Conservation (phyloP, 2,329 filamentous ascomycete species). For the Akanthomyces dipterigenus region DNA sequence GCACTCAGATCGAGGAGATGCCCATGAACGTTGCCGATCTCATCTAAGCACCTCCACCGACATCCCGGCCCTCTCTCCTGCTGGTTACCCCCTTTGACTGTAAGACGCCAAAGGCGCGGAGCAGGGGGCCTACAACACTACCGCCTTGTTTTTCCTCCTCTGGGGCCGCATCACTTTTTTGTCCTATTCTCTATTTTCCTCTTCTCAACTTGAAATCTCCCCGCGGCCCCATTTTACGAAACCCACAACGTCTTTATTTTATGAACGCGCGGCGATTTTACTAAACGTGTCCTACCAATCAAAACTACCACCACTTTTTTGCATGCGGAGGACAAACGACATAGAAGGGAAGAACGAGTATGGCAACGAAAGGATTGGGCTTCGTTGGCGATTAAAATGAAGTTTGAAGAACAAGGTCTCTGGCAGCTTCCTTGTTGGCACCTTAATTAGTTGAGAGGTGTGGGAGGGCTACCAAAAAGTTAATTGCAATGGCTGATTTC, state of each 20-base stretch:
- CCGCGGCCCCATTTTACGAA: constrained; percentile 12
- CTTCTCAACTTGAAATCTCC: constrained; percentile 5
- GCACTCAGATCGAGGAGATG: constrained; percentile 99
- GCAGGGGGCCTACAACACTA: not conserved
- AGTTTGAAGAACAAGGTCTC: constrained; percentile 29
- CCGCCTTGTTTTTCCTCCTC: constrained; percentile 14
- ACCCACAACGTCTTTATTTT: constrained; percentile 8
- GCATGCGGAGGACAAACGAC: constrained; percentile 4
- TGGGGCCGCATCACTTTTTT: constrained; percentile 10
- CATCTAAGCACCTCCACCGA: constrained; percentile 47
- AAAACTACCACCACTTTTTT: constrained; percentile 4
- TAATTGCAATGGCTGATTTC: constrained; percentile 30
- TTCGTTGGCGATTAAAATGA: constrained; percentile 19
- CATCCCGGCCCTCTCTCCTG: constrained; percentile 17
- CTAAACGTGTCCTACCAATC: constrained; percentile 7
- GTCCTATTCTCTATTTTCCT: constrained; percentile 8
- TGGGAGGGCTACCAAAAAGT: constrained; percentile 34
- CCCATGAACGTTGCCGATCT: constrained; percentile 85
- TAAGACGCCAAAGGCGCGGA: not conserved
- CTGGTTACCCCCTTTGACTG: constrained; percentile 17
- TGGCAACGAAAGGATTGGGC: constrained; percentile 19
- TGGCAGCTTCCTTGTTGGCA: constrained; percentile 29
- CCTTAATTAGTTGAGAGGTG: constrained; percentile 29
- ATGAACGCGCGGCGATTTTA: constrained; percentile 12
- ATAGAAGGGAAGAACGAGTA: constrained; percentile 7